Conservation (phyloP, 2,329 filamentous ascomycete genomes). For the Arthrobotrys conoides region DNA sequence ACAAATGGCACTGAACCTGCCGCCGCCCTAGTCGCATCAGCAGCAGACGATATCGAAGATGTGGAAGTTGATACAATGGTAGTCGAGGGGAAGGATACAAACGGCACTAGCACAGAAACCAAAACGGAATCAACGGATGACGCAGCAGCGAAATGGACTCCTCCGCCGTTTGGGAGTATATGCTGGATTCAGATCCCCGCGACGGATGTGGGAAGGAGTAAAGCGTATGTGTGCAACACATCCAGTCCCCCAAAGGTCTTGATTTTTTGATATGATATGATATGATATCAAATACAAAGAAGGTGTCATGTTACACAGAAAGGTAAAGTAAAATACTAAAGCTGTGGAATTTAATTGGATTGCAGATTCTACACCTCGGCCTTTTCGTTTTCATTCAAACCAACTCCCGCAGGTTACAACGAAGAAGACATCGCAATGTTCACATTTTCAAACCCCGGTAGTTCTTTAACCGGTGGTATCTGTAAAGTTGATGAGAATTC, state of each 20-base stretch:
- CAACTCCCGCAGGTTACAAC: constrained; percentile 44
- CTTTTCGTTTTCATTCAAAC: constrained; percentile 50
- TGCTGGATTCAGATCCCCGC: constrained; percentile 58
- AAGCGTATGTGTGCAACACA: constrained; percentile 44
- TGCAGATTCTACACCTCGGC: constrained; percentile 47
- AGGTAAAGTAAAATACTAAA: no score
- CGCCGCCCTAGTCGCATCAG: background rate
- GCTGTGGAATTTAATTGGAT: no score
- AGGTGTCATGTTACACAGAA: constrained; percentile 2
- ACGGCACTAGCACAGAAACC: constrained; percentile 49
- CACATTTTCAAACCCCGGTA: constrained; percentile 28
- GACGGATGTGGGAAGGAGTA: constrained; percentile 39
- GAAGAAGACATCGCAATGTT: constrained; percentile 57
- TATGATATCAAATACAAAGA: no score
- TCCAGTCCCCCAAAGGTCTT: background rate
- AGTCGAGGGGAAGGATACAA: constrained; percentile 41
- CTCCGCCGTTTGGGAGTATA: constrained; percentile 50
- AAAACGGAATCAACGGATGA: constrained; percentile 39
- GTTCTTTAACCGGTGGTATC: constrained; percentile 42
- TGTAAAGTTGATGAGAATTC: constrained; percentile 47
- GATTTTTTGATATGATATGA: no score
- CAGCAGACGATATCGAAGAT: no score
- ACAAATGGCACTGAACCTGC: constrained; percentile 19
- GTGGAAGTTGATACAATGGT: constrained; percentile 15
- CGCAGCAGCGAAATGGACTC: constrained; percentile 44